Conservation (phyloP, 2,329 filamentous ascomycete species). For the Aphanocladium album region DNA sequence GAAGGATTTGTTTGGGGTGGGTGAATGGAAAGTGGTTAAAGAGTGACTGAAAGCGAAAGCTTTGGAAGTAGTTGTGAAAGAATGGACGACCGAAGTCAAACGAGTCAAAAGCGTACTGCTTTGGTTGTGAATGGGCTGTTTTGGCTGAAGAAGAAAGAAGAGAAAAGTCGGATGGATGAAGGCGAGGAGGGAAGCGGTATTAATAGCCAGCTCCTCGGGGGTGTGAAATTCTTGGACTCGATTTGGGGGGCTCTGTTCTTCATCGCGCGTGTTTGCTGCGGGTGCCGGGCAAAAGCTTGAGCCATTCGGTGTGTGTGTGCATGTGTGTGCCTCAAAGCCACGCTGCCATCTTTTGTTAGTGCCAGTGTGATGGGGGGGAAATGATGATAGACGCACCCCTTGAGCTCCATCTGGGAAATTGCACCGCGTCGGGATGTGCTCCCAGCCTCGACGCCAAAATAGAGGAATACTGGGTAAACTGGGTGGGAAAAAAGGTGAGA, state of each 20-base stretch:
- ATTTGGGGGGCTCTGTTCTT: constrained; percentile 7
- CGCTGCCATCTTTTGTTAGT: neutral
- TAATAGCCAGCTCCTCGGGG: constrained; percentile 34
- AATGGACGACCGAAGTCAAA: constrained; percentile 55
- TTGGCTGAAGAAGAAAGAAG: constrained; percentile 36
- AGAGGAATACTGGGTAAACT: neutral
- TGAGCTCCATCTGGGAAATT: constrained; percentile 21
- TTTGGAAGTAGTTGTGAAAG: constrained; percentile 36
- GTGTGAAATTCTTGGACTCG: neutral
- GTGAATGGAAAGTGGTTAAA: constrained; percentile 27
- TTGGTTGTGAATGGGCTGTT: constrained; percentile 35
- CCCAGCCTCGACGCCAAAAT: neutral
- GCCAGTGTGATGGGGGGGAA: neutral
- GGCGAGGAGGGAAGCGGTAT: constrained; percentile 38
- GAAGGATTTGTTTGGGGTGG: constrained; percentile 32
- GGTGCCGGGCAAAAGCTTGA: neutral
- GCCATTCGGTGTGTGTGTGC: neutral
- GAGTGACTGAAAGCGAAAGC: constrained; percentile 24
- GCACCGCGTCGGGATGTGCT: constrained; percentile 4
- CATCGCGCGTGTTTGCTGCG: neutral
- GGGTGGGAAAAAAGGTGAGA: neutral
- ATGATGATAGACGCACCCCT: constrained; percentile 4
- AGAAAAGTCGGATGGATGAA: constrained; percentile 21
- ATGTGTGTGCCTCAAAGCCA: neutral
- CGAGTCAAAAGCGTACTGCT: constrained; percentile 35